Conservation (phyloP, 176 grass and related monocot species). For the Poa annua region DNA sequence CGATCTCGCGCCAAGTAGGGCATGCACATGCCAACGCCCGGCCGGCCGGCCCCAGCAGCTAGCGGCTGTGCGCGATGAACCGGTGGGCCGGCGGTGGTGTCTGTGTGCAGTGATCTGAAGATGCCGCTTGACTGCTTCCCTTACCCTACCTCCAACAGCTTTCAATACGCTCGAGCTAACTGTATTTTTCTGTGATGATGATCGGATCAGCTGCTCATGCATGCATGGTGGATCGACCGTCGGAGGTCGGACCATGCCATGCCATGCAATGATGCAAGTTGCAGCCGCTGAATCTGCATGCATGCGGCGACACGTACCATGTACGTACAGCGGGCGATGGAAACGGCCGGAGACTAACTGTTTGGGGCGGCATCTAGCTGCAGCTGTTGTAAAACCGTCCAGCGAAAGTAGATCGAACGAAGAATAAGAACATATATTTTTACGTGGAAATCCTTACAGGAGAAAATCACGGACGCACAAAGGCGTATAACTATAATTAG, state of each 20-base stretch:
- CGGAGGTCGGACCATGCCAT: background rate
- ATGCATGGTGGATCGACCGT: background rate
- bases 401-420: too few species aligned
- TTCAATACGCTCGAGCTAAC: background rate
- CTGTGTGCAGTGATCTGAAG: slow-evolving; percentile 30
- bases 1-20: background rate
- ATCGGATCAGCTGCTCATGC: background rate
- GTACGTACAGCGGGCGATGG: background rate
- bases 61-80: background rate
- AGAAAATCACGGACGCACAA: too few species aligned
- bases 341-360: background rate
- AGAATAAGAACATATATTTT: too few species aligned
- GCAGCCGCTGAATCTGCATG: slow-evolving; percentile 3
- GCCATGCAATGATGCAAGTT: background rate
- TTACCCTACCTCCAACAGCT: background rate
- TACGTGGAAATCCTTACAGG: too few species aligned
- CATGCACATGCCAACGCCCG: background rate
- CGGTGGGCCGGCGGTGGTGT: background rate
- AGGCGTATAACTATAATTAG: too few species aligned
- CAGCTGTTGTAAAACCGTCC: too few species aligned
- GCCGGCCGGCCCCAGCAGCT: background rate
- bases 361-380: slow-evolving; percentile 1
- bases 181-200: background rate
- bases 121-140: slow-evolving; percentile 13
- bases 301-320: slow-evolving; percentile 17